These are phyloP conservation scores for Syncephalis fuscata DNA, from an alignment of 371 early-diverging fungal genomes.

Conservation along the genomic window DNA sequence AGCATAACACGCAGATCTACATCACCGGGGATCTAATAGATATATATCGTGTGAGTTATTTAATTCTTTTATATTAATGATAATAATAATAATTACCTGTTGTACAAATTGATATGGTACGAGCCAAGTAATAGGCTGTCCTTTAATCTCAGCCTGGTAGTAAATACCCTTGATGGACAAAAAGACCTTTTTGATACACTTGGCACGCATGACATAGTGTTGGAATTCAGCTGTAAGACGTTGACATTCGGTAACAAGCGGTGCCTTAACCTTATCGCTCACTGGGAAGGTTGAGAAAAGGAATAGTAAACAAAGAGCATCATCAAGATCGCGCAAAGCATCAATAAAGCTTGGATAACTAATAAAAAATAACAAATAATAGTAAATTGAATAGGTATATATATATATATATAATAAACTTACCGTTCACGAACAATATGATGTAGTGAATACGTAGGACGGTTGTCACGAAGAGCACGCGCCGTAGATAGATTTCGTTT, in stretches of 20 bases:
- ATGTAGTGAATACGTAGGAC: constrained; percentile 71
- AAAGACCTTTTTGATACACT: constrained; percentile 72
- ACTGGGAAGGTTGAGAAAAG: constrained; percentile 82
- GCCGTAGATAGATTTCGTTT: constrained; percentile 65
- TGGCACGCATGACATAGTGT: constrained; percentile 67
- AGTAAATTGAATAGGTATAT: background rate
- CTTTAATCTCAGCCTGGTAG: constrained; percentile 92
- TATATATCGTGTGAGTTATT: background rate
- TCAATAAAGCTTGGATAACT: constrained; percentile 90
- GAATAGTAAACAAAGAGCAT: constrained; percentile 86
- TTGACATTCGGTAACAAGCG: constrained; percentile 56
- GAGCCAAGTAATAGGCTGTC: constrained; percentile 87
- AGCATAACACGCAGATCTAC: constrained; percentile 95
- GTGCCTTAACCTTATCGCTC: constrained; percentile 40
- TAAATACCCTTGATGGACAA: constrained; percentile 97
- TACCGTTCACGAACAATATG: constrained; percentile 88
- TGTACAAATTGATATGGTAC: constrained; percentile 89
- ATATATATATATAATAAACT: background rate
- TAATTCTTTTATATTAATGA: background rate
- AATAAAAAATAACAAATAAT: background rate
- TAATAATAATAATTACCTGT: constrained; percentile 22
- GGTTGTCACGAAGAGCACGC: constrained; percentile 48
- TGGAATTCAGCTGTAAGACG: constrained; percentile 79
- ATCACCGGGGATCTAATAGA: constrained; percentile 58
- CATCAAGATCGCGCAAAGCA: constrained; percentile 91